Percentiles rank a stretch among this genome's conserved stretches.
Conservation (phyloP, 73 alveolate genomes). For the Paramecium bursaria region DNA sequence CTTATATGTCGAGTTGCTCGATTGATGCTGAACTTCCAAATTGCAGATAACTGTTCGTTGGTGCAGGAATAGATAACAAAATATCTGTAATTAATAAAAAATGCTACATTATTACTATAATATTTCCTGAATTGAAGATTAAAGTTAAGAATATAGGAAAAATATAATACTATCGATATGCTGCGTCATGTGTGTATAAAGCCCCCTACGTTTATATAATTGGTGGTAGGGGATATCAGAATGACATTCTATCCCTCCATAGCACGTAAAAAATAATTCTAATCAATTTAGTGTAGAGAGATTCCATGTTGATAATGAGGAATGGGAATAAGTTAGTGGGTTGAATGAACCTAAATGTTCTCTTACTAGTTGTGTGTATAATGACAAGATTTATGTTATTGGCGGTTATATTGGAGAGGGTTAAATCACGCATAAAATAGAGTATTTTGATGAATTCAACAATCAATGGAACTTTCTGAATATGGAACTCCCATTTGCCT, state of each 20-base stretch:
- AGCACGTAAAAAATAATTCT: no score
- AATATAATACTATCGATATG: constrained; percentile 45
- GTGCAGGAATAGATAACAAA: constrained; percentile 52
- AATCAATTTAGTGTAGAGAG: no score
- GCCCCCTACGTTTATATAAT: constrained; percentile 50
- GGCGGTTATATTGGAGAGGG: constrained; percentile 62
- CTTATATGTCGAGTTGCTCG: constrained; percentile 43
- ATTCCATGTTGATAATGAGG: constrained; percentile 45
- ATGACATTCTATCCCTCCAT: constrained; percentile 37
- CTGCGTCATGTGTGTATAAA: constrained; percentile 51
- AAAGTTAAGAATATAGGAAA: constrained; percentile 33
- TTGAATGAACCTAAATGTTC: constrained; percentile 56
- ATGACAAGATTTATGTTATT: constrained; percentile 43
- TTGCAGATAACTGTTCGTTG: constrained; percentile 29
- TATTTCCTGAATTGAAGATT: constrained; percentile 50
- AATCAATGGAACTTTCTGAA: constrained; percentile 36
- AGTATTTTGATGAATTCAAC: constrained; percentile 6
- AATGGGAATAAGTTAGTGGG: constrained; percentile 37
- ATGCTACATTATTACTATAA: constrained; percentile 17
- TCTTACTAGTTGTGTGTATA: constrained; percentile 15
- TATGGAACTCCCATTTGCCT: constrained; percentile 45
- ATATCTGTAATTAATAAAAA: constrained; percentile 41
- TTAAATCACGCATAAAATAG: constrained; percentile 45
- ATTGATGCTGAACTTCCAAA: constrained; percentile 56
- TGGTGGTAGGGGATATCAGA: constrained; percentile 60